Conservation (phyloP, 768 basidiomycete genomes). For the Tephrocybe sp. region DNA sequence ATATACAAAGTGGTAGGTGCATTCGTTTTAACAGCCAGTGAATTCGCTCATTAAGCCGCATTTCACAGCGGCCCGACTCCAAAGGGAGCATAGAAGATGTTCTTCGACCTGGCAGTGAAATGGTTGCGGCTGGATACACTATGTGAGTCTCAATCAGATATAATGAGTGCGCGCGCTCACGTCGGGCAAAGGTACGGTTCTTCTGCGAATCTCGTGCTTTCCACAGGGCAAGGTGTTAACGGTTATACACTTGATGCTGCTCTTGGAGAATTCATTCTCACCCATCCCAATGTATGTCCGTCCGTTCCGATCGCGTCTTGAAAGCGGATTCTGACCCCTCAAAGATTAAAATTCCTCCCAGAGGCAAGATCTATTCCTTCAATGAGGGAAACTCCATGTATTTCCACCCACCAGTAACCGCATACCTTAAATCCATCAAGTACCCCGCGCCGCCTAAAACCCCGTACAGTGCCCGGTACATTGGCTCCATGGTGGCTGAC, state of each 20-base stretch:
- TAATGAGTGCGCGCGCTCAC: neutral
- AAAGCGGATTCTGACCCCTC: constrained; percentile 6
- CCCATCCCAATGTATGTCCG: constrained; percentile 82
- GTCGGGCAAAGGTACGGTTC: constrained; percentile 67
- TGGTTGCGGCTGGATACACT: constrained; percentile 98
- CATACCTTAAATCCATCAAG: constrained; percentile 91
- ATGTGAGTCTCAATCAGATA: constrained; percentile 57
- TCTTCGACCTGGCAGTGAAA: constrained; percentile 88
- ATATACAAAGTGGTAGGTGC: constrained; percentile 85
- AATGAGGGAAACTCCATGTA: constrained; percentile 98
- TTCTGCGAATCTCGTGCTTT: constrained; percentile 93
- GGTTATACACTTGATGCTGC: constrained; percentile 96
- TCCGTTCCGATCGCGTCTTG: neutral
- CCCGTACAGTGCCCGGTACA: constrained; percentile 91
- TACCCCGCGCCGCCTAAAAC: constrained; percentile 75
- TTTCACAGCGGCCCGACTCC: constrained; percentile 66
- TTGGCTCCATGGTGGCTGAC: constrained; percentile 99
- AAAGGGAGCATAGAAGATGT: constrained; percentile 84
- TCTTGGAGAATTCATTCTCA: constrained; percentile 97
- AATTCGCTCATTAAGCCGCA: neutral
- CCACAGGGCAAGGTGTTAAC: constrained; percentile 94
- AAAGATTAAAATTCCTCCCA: constrained; percentile 87
- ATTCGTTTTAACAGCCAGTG: neutral
- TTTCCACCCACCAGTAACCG: constrained; percentile 79
- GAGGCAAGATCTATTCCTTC: constrained; percentile 99